phyloP scores from a whole-genome alignment of 768 basidiomycete species.

The Podaxis rugospora region DNA sequence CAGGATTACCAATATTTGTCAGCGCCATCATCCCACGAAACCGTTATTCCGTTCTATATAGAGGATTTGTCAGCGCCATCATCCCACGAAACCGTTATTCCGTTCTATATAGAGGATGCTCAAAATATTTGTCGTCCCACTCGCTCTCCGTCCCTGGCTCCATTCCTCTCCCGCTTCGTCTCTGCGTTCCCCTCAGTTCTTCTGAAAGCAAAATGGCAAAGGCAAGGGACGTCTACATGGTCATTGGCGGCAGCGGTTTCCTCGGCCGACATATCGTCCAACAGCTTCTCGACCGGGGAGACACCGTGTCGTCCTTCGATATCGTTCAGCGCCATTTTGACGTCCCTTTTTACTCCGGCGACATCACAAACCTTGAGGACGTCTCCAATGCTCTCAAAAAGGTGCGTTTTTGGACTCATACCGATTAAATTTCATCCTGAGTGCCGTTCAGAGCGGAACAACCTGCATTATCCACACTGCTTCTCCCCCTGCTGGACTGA shows the following conservation, averaged over 20 bases:
- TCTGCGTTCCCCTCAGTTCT: neutral
- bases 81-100: too few species aligned
- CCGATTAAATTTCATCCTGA: neutral
- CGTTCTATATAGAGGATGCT: too few species aligned
- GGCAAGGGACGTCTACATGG: constrained; percentile 69
- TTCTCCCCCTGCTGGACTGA: constrained; percentile 65
- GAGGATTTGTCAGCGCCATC: too few species aligned
- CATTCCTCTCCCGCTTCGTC: neutral
- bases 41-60: too few species aligned
- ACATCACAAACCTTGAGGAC: constrained; percentile 76
- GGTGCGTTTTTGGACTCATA: constrained; percentile 36
- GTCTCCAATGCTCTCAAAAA: constrained; percentile 71
- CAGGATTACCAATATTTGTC: too few species aligned
- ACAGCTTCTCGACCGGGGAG: constrained; percentile 72
- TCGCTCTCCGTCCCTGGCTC: neutral
- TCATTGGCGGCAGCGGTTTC: constrained; percentile 94
- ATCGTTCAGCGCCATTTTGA: constrained; percentile 88
- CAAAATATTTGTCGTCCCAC: constrained; percentile 16
- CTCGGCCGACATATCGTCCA: constrained; percentile 90
- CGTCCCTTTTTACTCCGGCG: constrained; percentile 83
- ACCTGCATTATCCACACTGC: constrained; percentile 97
- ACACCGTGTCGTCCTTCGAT: constrained; percentile 84
- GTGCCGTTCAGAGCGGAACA: constrained; percentile 55
- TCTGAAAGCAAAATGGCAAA: constrained; percentile 25
- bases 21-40: too few species aligned